Base-by-base conservation (phyloP, 2,329 filamentous ascomycete species). In the Fusarium sp. region DNA sequence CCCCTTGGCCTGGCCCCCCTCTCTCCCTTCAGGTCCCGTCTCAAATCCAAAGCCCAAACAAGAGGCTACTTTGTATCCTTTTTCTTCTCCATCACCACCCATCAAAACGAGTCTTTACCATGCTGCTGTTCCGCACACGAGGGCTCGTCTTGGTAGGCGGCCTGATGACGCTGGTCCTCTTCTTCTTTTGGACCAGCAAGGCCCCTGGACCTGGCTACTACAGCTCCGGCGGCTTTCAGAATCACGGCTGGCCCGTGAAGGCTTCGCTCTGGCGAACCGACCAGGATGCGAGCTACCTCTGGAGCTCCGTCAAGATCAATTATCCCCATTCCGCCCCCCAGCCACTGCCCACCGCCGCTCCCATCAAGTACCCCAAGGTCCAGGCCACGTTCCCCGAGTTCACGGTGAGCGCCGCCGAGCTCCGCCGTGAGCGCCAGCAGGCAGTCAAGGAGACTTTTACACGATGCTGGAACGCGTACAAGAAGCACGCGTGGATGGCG, bases 401-500 rank as follows among this genome's bases (percentile, higher is more conserved):
- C 62, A 67, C 79, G 8, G 76, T 70, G 57, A 66, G 66, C 20
- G 56, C 62, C 27, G 79, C 74, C 38, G 58, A 73, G 57, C 66
- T 72, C 80, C 56, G 85, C 84, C n/a, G 80, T 79, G 20, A 74
- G 61, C 81, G 82, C 13, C 79, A 78, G 16, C 80, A 82, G 3
- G 81, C 85, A 8, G 84, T 89, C 31, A 85, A 84, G 47, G 78
- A 77, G 1, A 81, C 82, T 0, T 88, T 89, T 34, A 31, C 63
- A 24, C 66, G 69, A 67, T 74, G 75, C 60, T 93, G 90, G 89
- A 77, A 80, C 5, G 87, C 87, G 29, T 93, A 93, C 81, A 90
- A 87, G 77, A 84, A 85, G 63, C 81, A 88, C 74, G 92, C 91
- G 0, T 93, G 91, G 90, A 86, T 88, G 76, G 85, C 88, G 57